Evolutionary conservation across 257 asterid species (phyloP).

Genomic region (Cynanchum wilfordii): DNA sequence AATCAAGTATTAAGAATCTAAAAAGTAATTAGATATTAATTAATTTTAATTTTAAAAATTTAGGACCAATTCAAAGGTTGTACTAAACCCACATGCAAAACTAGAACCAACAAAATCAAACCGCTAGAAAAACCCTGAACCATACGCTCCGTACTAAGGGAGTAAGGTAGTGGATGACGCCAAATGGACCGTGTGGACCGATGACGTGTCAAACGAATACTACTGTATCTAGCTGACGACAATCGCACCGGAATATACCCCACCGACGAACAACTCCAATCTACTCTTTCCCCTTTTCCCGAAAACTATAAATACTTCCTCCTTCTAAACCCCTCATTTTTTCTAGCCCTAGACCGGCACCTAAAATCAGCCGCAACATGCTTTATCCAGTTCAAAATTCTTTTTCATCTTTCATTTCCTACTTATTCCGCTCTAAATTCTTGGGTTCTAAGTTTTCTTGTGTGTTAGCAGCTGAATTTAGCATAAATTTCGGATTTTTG

Average conservation of each 20-base stretch:
- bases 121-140: neutral
- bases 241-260: conserved; percentile 31
- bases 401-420: conserved; percentile 5
- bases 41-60: no score
- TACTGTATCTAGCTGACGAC: conserved; percentile 25
- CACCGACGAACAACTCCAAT: conserved; percentile 26
- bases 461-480: conserved; percentile 19
- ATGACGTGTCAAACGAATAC: conserved; percentile 26
- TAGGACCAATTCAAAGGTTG: no score
- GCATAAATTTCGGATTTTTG: conserved; percentile 22
- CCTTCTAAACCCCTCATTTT: conserved; percentile 24
- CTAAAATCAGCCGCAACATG: conserved; percentile 30
- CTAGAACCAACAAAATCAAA: neutral
- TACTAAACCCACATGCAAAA: neutral
- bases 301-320: conserved; percentile 50
- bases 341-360: conserved; percentile 30
- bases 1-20: no score
- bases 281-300: conserved; percentile 37
- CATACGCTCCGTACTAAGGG: neutral
- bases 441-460: neutral
- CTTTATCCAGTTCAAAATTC: conserved; percentile 9
- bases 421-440: conserved; percentile 4
- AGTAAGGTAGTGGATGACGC: conserved; percentile 18
- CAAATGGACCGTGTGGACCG: conserved; percentile 1
- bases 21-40: no score